Evolutionary conservation across 495 filamentous ascomycete genomes (phyloP).

Genomic region (Penicillium waksmanii): DNA sequence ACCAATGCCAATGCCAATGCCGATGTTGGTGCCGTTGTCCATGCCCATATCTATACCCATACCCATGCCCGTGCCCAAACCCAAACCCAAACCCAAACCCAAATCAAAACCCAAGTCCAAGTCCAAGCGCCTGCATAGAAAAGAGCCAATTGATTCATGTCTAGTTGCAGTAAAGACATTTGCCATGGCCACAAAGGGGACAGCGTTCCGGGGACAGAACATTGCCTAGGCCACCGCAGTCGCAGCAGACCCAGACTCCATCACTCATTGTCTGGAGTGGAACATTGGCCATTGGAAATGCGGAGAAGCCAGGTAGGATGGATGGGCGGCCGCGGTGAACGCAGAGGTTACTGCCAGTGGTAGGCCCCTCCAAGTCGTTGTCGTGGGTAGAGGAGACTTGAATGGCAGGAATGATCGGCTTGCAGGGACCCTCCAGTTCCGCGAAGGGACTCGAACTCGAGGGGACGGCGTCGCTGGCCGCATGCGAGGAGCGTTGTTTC

Average conservation of each 20-base stretch:
- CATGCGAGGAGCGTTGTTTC: neutral
- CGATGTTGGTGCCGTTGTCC: neutral
- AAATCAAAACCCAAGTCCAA: no score
- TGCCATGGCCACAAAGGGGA: slow-evolving; percentile 7
- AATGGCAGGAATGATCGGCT: no score
- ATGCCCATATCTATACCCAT: neutral
- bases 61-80: neutral
- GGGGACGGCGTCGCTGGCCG: neutral
- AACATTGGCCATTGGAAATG: neutral
- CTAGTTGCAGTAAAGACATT: no score
- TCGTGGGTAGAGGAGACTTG: no score
- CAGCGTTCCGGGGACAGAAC: slow-evolving; percentile 18
- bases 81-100: neutral
- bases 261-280: neutral
- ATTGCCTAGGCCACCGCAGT: slow-evolving; percentile 7
- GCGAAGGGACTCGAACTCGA: no score
- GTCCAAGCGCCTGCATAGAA: no score
- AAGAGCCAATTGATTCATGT: no score
- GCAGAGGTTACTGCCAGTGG: neutral
- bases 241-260: slow-evolving; percentile 10
- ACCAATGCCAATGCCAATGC: neutral
- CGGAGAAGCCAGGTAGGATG: neutral
- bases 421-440: no score
- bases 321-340: neutral
- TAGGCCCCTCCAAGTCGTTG: neutral